Percentiles rank a stretch among this genome's conserved stretches.
These are phyloP conservation scores for Didymella keratinophila DNA, from an alignment of 2,329 filamentous ascomycete species.

Conservation along the genomic window DNA sequence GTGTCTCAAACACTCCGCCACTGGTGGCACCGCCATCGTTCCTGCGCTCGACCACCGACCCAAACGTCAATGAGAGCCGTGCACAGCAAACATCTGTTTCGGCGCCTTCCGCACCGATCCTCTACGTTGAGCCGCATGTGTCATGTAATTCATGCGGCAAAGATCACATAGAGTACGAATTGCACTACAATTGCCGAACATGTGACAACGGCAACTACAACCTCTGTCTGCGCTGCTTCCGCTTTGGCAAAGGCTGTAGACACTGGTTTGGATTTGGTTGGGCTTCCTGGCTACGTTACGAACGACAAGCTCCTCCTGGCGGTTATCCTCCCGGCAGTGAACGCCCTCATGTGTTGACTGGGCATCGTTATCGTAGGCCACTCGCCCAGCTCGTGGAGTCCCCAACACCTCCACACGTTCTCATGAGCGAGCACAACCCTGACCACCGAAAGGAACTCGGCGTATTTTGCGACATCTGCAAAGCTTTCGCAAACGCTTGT, in stretches of 20 bases:
- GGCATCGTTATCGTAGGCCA: conserved; percentile 54
- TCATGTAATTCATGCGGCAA: conserved; percentile 75
- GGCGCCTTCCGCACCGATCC: conserved; percentile 32
- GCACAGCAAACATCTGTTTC: conserved; percentile 28
- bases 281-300: conserved; percentile 73
- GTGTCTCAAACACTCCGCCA: conserved; percentile 39
- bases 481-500: conserved; percentile 77
- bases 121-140: conserved; percentile 75
- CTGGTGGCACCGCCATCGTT: conserved; percentile 32
- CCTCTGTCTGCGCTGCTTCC: conserved; percentile 83
- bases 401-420: conserved; percentile 27
- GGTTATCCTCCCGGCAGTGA: conserved; percentile 54
- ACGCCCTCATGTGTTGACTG: conserved; percentile 61
- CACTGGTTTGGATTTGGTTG: conserved; percentile 91
- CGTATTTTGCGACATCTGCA: conserved; percentile 83
- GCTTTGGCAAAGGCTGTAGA: conserved; percentile 75
- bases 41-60: conserved; percentile 44
- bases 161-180: conserved; percentile 78
- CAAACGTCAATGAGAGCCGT: conserved; percentile 28
- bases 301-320: conserved; percentile 52
- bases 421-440: conserved; percentile 71
- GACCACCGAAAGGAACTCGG: conserved; percentile 74
- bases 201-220: conserved; percentile 78
- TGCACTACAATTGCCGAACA: conserved; percentile 81
- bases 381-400: conserved; percentile 35